Conservation (phyloP, 139 green algal genomes). For the Micractinium sp. region DNA sequence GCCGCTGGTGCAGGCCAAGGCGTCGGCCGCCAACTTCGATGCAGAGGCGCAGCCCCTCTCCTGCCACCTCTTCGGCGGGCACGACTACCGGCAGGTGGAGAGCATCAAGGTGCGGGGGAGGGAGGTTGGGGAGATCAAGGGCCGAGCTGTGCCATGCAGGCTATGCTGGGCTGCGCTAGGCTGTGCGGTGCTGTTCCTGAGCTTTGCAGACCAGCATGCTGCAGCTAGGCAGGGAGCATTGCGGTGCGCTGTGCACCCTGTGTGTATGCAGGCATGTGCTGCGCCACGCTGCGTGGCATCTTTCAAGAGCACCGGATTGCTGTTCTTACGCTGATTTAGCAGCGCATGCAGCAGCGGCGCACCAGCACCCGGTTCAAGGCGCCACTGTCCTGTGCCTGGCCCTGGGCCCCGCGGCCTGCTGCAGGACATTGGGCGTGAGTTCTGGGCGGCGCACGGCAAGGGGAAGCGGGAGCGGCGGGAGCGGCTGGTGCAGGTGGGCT, state of each 20-base stretch:
- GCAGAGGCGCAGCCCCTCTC: slow-evolving; percentile 46
- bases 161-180: too few relatives aligned
- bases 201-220: background rate
- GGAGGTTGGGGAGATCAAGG: background rate
- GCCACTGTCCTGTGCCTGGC: too few relatives aligned
- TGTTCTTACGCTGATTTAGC: too few relatives aligned
- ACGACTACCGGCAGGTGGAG: slow-evolving; percentile 40
- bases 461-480: slow-evolving; percentile 31
- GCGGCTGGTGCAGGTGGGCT: slow-evolving; percentile 38
- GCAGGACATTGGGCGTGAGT: slow-evolving; percentile 54
- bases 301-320: too few relatives aligned
- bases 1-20: slow-evolving; percentile 2
- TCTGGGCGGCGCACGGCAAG: slow-evolving; percentile 40
- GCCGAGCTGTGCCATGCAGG: background rate
- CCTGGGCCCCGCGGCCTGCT: background rate
- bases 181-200: background rate
- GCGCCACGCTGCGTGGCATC: background rate
- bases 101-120: background rate
- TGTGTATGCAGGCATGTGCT: too few relatives aligned
- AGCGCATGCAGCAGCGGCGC: background rate
- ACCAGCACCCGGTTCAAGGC: too few relatives aligned
- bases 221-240: background rate
- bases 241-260: too few relatives aligned
- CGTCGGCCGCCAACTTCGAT: slow-evolving; percentile 55
- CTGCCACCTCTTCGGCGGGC: slow-evolving; percentile 55